A percentile compares a stretch with the other conserved stretches of the same genome.
phyloP scores from a whole-genome alignment of 2,329 filamentous ascomycete species.

The Tolypocladium paradoxum region DNA sequence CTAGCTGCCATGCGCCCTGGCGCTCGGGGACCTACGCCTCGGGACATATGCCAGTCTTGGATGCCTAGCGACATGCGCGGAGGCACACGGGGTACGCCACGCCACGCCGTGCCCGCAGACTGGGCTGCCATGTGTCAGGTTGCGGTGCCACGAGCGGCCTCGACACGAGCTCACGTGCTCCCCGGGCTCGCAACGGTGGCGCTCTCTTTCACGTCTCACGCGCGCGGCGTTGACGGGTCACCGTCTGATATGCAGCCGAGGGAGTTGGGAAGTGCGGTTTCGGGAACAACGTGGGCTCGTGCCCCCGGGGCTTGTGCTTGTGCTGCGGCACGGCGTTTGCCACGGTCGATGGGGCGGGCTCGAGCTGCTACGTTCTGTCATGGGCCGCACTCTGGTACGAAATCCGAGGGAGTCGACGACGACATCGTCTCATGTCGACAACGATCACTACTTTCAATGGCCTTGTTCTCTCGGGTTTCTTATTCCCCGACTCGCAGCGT shows the following conservation, averaged over 20 bases:
- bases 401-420: too few relatives aligned
- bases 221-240: not conserved
- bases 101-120: not conserved
- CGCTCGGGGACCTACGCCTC: not conserved
- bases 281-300: not conserved
- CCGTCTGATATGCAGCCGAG: not conserved
- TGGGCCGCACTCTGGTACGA: not conserved
- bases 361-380: not conserved
- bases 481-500: not conserved
- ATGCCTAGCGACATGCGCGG: not conserved
- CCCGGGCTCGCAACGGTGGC: not conserved
- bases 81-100: not conserved
- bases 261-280: not conserved
- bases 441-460: not conserved
- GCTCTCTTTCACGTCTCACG: not conserved
- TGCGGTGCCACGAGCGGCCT: not conserved
- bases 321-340: not conserved
- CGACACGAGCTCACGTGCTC: conserved; percentile 5
- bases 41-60: conserved; percentile 3
- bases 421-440: not conserved
- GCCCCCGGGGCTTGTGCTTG: not conserved
- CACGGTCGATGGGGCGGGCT: not conserved
- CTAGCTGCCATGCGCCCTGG: not conserved
- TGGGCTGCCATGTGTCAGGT: not conserved
- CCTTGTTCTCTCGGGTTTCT: not conserved